A percentile compares a stretch with the other conserved stretches of the same genome.
Conservation (phyloP, 148 eudicot genomes). For the Bassia scoparia region DNA sequence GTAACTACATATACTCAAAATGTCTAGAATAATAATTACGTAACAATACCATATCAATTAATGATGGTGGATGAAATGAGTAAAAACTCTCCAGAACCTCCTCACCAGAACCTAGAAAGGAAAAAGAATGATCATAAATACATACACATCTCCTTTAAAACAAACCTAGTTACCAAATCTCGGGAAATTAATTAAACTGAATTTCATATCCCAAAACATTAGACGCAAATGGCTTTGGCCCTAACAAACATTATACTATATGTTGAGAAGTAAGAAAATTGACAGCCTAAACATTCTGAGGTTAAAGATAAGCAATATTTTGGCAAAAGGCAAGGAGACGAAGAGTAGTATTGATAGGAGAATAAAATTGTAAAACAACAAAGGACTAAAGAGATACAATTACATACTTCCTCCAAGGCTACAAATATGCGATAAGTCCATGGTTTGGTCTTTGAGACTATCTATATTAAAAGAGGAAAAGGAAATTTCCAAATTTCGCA, state of each 20-base stretch:
- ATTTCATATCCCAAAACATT: neutral
- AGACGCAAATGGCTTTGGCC: neutral
- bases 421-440: slow-evolving; percentile 78
- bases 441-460: slow-evolving; percentile 66
- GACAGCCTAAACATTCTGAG: neutral
- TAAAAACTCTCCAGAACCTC: slow-evolving; percentile 93
- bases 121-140: slow-evolving; percentile 13
- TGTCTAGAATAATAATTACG: neutral
- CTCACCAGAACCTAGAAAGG: slow-evolving; percentile 88
- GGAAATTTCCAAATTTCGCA: too few relatives aligned
- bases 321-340: neutral
- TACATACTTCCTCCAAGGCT: slow-evolving; percentile 81
- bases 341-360: neutral
- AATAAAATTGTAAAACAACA: neutral
- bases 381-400: neutral
- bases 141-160: neutral
- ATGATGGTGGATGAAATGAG: slow-evolving; percentile 14
- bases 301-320: neutral
- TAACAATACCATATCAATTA: slow-evolving; percentile 6
- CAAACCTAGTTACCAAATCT: neutral
- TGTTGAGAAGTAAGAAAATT: neutral
- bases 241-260: too few relatives aligned
- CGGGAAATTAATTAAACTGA: neutral
- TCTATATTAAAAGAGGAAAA: too few relatives aligned
- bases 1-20: slow-evolving; percentile 4